A percentile compares a stretch with the other conserved stretches of the same genome.
Evolutionary conservation across 306 rosid species (phyloP).

Genomic region (Gynostemma pentaphyllum): DNA sequence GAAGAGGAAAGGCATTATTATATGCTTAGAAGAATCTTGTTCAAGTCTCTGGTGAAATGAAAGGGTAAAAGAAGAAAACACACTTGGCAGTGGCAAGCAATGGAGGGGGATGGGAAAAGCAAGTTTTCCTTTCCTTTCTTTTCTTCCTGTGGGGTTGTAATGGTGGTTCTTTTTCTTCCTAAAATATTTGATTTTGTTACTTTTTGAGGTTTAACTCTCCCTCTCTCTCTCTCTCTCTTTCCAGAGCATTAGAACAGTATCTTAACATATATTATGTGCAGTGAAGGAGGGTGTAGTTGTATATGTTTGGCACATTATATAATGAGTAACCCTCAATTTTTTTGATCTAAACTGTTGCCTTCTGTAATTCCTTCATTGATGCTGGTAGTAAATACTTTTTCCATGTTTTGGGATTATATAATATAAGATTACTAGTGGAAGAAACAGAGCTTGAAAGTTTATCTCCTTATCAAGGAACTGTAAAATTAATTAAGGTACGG

Average conservation of each 20-base stretch:
- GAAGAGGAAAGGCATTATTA: slow-evolving; percentile 19
- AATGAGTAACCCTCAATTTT: slow-evolving; percentile 20
- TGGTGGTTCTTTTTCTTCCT: slow-evolving; percentile 17
- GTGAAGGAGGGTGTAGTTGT: slow-evolving; percentile 33
- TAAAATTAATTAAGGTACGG: too few species aligned
- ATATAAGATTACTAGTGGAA: too few species aligned
- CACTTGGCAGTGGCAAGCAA: neutral
- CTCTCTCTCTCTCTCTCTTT: too few species aligned
- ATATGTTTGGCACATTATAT: slow-evolving; percentile 33
- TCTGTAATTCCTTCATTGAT: neutral
- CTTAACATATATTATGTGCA: slow-evolving; percentile 33
- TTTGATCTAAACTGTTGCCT: slow-evolving; percentile 6
- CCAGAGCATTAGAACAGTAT: slow-evolving; percentile 27
- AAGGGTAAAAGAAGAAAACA: slow-evolving; percentile 1
- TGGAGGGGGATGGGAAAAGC: slow-evolving; percentile 19
- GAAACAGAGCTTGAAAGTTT: too few species aligned
- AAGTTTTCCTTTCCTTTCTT: slow-evolving; percentile 30
- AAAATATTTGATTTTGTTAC: slow-evolving; percentile 1
- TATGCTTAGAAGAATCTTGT: neutral
- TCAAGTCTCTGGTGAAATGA: slow-evolving; percentile 8
- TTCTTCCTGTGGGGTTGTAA: slow-evolving; percentile 35
- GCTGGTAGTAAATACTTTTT: too few species aligned
- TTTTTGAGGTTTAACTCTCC: slow-evolving; percentile 14
- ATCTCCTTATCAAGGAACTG: too few species aligned
- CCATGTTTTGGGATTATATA: too few species aligned